Conservation (phyloP, 1,139 yeast genomes). For the Saccharomyces pastorianus region DNA sequence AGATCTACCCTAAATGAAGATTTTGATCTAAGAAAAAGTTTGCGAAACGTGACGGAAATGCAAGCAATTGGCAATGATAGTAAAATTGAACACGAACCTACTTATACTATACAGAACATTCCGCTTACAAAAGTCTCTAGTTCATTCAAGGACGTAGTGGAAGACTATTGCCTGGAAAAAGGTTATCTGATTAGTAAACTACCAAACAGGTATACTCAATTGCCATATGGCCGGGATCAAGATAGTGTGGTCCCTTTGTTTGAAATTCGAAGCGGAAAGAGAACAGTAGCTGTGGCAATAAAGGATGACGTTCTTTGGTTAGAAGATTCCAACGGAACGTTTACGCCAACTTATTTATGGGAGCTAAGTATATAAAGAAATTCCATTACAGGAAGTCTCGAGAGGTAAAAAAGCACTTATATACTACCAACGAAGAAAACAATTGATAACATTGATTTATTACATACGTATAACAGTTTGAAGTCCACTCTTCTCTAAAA, state of each 20-base stretch:
- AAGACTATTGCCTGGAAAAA: slow-evolving; percentile 34
- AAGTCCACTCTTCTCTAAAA: too few species aligned
- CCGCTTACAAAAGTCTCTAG: slow-evolving; percentile 30
- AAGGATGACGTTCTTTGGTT: slow-evolving; percentile 43
- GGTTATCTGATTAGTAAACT: slow-evolving; percentile 24
- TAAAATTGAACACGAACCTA: neutral
- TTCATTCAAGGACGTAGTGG: slow-evolving; percentile 45
- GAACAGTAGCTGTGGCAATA: slow-evolving; percentile 23
- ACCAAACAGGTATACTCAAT: slow-evolving; percentile 12
- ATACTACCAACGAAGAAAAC: neutral
- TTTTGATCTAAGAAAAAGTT: slow-evolving; percentile 7
- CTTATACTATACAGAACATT: slow-evolving; percentile 18
- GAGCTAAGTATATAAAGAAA: neutral
- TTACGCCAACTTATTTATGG: slow-evolving; percentile 33
- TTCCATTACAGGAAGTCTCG: neutral
- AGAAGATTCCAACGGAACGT: slow-evolving; percentile 19
- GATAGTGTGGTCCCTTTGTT: slow-evolving; percentile 21
- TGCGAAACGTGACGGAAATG: neutral
- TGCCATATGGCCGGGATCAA: slow-evolving; percentile 14
- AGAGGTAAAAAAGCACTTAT: neutral
- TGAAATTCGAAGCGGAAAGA: slow-evolving; percentile 11
- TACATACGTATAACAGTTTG: neutral
- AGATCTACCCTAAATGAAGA: slow-evolving; percentile 17
- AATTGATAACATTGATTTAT: too few species aligned
- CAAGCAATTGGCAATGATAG: neutral